A percentile compares a stretch with the other conserved stretches of the same genome.
Conservation (phyloP, 148 eudicot species). For the Persicaria tinctoria region DNA sequence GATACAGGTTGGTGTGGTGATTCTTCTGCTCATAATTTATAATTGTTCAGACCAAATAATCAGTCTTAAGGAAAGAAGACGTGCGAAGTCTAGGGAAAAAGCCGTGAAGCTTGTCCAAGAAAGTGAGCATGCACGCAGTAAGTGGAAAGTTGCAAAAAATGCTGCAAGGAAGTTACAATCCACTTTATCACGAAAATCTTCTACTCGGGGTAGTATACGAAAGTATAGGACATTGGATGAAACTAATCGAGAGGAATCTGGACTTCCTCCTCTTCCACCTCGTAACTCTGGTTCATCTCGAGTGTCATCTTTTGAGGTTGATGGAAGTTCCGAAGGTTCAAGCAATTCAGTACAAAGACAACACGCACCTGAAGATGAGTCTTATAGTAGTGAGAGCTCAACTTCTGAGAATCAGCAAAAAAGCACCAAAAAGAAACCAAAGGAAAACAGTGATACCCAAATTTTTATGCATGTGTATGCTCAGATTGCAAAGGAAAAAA, state of each 20-base stretch:
- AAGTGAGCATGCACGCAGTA: slow-evolving; percentile 48
- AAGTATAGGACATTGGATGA: slow-evolving; percentile 24
- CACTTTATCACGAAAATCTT: slow-evolving; percentile 55
- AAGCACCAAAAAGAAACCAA: slow-evolving; percentile 17
- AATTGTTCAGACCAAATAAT: slow-evolving; percentile 84
- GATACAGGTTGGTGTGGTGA: slow-evolving; percentile 60
- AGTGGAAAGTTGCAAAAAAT: slow-evolving; percentile 67
- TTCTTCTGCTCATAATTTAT: slow-evolving; percentile 72
- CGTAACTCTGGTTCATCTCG: slow-evolving; percentile 17
- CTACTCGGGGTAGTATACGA: slow-evolving; percentile 31
- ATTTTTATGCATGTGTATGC: slow-evolving; percentile 53
- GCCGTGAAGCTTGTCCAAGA: slow-evolving; percentile 62
- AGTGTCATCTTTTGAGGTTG: slow-evolving; percentile 19
- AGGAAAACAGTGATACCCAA: slow-evolving; percentile 29
- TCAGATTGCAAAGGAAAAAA: slow-evolving; percentile 52
- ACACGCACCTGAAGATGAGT: slow-evolving; percentile 24
- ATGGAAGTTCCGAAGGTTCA: slow-evolving; percentile 23
- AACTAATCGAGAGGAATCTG: slow-evolving; percentile 1
- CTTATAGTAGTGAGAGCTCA: slow-evolving; percentile 21
- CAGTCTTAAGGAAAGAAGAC: slow-evolving; percentile 56
- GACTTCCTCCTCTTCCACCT: slow-evolving; percentile 11
- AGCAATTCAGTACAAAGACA: slow-evolving; percentile 14
- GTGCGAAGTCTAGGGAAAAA: slow-evolving; percentile 72
- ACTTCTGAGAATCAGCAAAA: slow-evolving; percentile 28
- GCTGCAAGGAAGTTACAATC: slow-evolving; percentile 56